Percentiles rank a stretch among this genome's conserved stretches.
These are phyloP conservation scores for Myxozyma sirexii DNA, from an alignment of 805 yeast species.

Conservation along the genomic window DNA sequence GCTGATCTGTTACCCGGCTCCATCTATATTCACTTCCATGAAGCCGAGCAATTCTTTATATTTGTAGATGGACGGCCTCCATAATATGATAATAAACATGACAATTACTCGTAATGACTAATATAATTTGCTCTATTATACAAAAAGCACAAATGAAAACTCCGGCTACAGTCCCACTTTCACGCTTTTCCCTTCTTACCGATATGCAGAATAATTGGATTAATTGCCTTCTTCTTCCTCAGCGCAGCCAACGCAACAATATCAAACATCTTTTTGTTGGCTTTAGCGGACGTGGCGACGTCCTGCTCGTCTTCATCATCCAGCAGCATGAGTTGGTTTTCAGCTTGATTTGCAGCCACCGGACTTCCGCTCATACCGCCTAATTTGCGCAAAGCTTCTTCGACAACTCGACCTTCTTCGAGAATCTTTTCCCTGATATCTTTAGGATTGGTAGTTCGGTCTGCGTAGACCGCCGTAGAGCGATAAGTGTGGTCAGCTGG, in stretches of 20 bases:
- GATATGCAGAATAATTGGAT: conserved; percentile 24
- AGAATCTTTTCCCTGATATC: conserved; percentile 70
- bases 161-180: neutral
- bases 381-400: conserved; percentile 69
- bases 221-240: conserved; percentile 18
- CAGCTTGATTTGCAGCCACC: neutral
- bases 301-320: conserved; percentile 9
- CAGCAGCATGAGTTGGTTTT: neutral
- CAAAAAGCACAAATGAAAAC: neutral
- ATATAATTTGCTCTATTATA: neutral
- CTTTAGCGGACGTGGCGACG: neutral
- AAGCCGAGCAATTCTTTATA: neutral
- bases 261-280: conserved; percentile 16
- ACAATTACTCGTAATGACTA: no score
- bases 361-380: conserved; percentile 39
- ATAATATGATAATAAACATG: no score
- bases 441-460: conserved; percentile 68
- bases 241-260: conserved; percentile 19
- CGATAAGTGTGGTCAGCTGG: conserved; percentile 95
- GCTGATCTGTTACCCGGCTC: neutral
- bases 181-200: conserved; percentile 22
- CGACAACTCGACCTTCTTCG: conserved; percentile 79
- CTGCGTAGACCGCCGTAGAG: conserved; percentile 69
- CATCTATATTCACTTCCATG: no score
- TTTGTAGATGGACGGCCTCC: no score